A percentile compares a stretch with the other conserved stretches of the same genome.
Conservation (phyloP, 2,329 filamentous ascomycete species). For the Pseudocercospora fuligena region DNA sequence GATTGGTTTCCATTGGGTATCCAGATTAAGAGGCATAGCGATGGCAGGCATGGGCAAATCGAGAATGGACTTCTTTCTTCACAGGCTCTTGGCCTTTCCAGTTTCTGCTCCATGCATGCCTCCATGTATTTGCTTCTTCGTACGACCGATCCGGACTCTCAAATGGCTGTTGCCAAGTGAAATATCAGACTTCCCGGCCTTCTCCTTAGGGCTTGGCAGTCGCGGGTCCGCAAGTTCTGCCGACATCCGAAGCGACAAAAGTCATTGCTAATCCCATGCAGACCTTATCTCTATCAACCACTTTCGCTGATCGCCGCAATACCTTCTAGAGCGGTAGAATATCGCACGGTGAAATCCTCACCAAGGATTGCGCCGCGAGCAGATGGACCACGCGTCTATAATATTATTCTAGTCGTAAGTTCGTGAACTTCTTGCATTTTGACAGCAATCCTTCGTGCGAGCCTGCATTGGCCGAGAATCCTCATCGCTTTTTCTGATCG, state of each 20-base stretch:
- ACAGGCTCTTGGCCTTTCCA: conserved; percentile 40
- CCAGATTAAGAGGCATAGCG: conserved; percentile 2
- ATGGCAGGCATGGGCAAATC: neutral
- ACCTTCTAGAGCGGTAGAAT: neutral
- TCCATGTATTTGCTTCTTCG: neutral
- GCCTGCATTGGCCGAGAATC: neutral
- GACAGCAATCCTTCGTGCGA: neutral
- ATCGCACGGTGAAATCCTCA: neutral
- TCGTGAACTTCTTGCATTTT: neutral
- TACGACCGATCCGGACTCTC: neutral
- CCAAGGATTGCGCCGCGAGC: neutral
- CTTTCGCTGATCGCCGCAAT: neutral
- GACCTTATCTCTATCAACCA: neutral
- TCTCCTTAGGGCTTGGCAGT: neutral
- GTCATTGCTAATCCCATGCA: neutral
- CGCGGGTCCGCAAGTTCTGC: neutral
- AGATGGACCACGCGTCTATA: neutral
- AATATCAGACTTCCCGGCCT: too few species aligned
- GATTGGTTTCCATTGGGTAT: conserved; percentile 2
- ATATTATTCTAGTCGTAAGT: neutral
- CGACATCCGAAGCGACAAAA: neutral
- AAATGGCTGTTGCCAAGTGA: neutral
- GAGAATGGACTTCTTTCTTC: neutral
- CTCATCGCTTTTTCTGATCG: neutral
- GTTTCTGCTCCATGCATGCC: conserved; percentile 39